A percentile compares a stretch with the other conserved stretches of the same genome.
These are phyloP conservation scores for Suillus cothurnatus DNA, from an alignment of 768 basidiomycete genomes.

Conservation along the genomic window DNA sequence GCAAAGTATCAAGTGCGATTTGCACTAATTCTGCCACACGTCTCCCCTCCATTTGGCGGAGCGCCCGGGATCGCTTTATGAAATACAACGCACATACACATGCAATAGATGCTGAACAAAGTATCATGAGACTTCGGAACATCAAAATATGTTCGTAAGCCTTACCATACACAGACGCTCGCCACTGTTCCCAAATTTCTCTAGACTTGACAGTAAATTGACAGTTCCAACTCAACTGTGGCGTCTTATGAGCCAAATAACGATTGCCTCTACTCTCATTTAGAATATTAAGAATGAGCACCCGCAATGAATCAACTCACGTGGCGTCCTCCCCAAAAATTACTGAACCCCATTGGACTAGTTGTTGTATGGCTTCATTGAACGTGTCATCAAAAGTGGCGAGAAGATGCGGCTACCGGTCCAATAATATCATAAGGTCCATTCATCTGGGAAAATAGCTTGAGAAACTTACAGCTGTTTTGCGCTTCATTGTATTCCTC, in stretches of 20 bases:
- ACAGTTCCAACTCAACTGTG: constrained; percentile 69
- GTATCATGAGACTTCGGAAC: constrained; percentile 20
- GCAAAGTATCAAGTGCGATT: constrained; percentile 76
- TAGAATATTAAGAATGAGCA: constrained; percentile 21
- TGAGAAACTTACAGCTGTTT: constrained; percentile 49
- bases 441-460: constrained; percentile 12
- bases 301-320: constrained; percentile 48
- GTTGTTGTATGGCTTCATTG: constrained; percentile 75
- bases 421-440: constrained; percentile 23
- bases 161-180: constrained; percentile 62
- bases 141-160: constrained; percentile 11
- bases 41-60: constrained; percentile 56
- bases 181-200: constrained; percentile 71
- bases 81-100: constrained; percentile 18
- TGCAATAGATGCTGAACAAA: constrained; percentile 30
- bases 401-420: constrained; percentile 53
- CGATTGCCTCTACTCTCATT: constrained; percentile 57
- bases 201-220: constrained; percentile 63
- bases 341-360: constrained; percentile 74
- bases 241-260: constrained; percentile 74
- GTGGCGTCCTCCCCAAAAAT: constrained; percentile 62
- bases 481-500: constrained; percentile 57
- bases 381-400: constrained; percentile 72
- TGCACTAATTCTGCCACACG: constrained; percentile 77
- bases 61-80: constrained; percentile 41